phyloP scores from a whole-genome alignment of 2,329 filamentous ascomycete genomes.

The Iodosphaeria phyllophila region DNA sequence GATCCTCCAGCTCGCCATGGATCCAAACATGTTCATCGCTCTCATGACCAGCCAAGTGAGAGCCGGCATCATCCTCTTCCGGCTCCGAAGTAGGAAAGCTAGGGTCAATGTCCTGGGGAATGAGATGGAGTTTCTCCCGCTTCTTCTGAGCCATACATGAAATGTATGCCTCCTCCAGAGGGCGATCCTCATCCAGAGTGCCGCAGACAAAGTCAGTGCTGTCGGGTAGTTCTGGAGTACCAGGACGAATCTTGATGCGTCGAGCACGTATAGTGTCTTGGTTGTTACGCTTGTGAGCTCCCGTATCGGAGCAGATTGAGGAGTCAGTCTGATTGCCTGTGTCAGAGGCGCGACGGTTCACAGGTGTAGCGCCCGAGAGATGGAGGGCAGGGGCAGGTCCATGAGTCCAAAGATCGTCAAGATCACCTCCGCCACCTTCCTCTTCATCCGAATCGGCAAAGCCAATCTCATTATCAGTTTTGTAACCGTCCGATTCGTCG shows the following conservation, averaged over 20 bases:
- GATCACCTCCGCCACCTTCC: constrained; percentile 47
- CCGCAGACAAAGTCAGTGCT: constrained; percentile 99
- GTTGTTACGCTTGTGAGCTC: constrained; percentile 12
- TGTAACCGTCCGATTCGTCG: constrained; percentile 45
- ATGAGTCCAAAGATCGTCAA: constrained; percentile 37
- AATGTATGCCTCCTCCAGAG: constrained; percentile 84
- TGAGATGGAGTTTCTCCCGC: constrained; percentile 59
- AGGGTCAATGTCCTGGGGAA: constrained; percentile 94
- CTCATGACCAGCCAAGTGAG: constrained; percentile 36
- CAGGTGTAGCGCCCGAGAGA: constrained; percentile 16
- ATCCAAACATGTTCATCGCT: constrained; percentile 54
- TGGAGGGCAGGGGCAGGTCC: constrained; percentile 20
- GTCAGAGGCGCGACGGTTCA: constrained; percentile 20
- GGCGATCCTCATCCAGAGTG: constrained; percentile 86
- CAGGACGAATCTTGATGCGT: constrained; percentile 39
- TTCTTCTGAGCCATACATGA: constrained; percentile 68
- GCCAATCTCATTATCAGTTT: constrained; percentile 53
- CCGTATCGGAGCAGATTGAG: constrained; percentile 30
- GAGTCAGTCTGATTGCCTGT: constrained; percentile 38
- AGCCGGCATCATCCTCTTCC: constrained; percentile 66
- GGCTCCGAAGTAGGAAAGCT: constrained; percentile 92
- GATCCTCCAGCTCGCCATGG: constrained; percentile 51
- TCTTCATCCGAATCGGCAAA: constrained; percentile 53
- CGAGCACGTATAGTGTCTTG: constrained; percentile 15
- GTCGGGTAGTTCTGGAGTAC: constrained; percentile 74